These are phyloP conservation scores for Omphalotus olearius DNA, from an alignment of 1,284 basidiomycete species.

Conservation along the genomic window DNA sequence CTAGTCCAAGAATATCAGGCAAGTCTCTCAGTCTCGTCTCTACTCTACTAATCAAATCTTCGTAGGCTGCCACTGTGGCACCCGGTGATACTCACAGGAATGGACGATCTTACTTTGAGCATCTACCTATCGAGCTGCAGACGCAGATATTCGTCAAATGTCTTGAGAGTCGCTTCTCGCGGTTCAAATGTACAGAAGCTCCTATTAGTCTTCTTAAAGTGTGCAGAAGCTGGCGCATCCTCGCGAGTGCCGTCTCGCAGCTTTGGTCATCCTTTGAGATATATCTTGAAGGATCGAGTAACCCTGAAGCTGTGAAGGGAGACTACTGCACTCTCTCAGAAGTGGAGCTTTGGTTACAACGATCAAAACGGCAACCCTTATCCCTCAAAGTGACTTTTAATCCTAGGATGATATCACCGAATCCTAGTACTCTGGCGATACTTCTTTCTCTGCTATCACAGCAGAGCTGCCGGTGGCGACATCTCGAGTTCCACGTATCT, in stretches of 20 bases:
- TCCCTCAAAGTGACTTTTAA: slow-evolving; percentile 26
- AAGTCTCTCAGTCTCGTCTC: background rate
- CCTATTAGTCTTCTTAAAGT: slow-evolving; percentile 32
- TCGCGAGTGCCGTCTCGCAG: slow-evolving; percentile 28
- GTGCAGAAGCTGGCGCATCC: slow-evolving; percentile 31
- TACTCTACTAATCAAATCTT: background rate
- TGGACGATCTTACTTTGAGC: slow-evolving; percentile 1
- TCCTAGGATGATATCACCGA: slow-evolving; percentile 14
- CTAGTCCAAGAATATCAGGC: background rate
- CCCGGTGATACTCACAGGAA: background rate
- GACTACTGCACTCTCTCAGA: slow-evolving; percentile 11
- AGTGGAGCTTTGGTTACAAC: slow-evolving; percentile 31
- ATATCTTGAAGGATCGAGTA: slow-evolving; percentile 14
- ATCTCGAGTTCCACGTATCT: slow-evolving; percentile 29
- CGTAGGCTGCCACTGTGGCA: background rate
- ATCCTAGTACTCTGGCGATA: slow-evolving; percentile 23
- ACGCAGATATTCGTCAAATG: slow-evolving; percentile 32
- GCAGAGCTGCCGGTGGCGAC: slow-evolving; percentile 30
- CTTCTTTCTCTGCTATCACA: slow-evolving; percentile 27
- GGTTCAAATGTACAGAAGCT: slow-evolving; percentile 22
- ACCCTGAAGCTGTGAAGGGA: background rate
- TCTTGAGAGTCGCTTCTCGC: slow-evolving; percentile 21
- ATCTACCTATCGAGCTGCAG: slow-evolving; percentile 32
- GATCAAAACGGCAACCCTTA: slow-evolving; percentile 31
- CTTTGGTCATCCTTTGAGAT: slow-evolving; percentile 39